Base-by-base conservation (phyloP, 2,329 filamentous ascomycete species). In the Verticillium klebahnii region DNA sequence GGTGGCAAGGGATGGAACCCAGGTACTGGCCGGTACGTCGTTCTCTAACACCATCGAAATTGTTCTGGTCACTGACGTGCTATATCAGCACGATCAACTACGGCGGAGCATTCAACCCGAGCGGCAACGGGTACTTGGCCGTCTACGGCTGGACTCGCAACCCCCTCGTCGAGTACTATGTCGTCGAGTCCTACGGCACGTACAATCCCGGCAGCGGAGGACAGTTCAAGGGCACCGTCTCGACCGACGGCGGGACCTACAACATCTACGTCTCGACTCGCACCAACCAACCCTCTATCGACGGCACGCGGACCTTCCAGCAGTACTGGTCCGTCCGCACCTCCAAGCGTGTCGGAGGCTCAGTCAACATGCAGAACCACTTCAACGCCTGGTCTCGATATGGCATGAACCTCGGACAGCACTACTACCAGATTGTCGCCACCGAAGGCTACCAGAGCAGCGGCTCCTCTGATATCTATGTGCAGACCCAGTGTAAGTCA, bases 121-220 rank as follows among this genome's bases (percentile, higher is more conserved):
- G 74, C 61, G 80, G 80, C 64, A 83, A 84, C 74, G 74, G 81
- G 37, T 80, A 80, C 72, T 74, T 80, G 36, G 71, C 77, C 62
- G 54, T 86, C n/a, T 86, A 86, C 68, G 84, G 84, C 56, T 87
- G 84, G 82, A 83, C 80, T 1, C 74, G 69, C 19, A 78, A 77
- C 69, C 82, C 82, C 0, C 72, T 84, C n/a, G 75, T 85, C 68
- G 84, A 86, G 66, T 85, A 85, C 74, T 86, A 86, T 73, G 80
- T 86, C 62, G 76, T 85, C 65, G 84, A 86, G 63, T 71, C 76
- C 75, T 19, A 77, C 76, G 65, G 60, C 55, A 40, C 52, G n/a
- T 61, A 61, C 56, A 60, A 64, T 45, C 59, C 63, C 19, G 58
- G 37, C 50, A 40, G 40, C 29, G 58, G 32, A 15, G 50, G 55